A percentile compares a stretch with the other conserved stretches of the same genome.
Evolutionary conservation across 208 protist species (phyloP).

Genomic region (Leishmania arabica): DNA sequence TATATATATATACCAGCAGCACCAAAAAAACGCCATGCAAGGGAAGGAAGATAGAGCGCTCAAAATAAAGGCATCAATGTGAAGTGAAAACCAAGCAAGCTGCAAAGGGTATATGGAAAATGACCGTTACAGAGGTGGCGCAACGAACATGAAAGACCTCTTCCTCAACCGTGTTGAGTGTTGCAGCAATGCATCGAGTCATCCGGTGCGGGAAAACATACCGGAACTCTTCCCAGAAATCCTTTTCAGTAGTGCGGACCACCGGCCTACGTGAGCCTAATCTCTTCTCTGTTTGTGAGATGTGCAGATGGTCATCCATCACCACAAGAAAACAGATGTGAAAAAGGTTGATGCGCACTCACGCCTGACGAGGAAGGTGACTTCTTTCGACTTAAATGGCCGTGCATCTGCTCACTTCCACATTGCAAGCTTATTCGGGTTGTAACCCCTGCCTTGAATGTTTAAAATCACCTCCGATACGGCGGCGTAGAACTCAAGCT

Average conservation of each 20-base stretch:
- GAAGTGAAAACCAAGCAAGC: background rate
- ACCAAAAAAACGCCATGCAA: background rate
- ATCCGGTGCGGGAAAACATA: background rate
- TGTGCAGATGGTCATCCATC: background rate
- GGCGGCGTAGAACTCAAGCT: conserved; percentile 70
- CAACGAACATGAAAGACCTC: background rate
- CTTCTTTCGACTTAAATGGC: background rate
- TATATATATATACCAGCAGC: background rate
- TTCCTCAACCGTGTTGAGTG: background rate
- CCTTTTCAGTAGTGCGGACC: background rate
- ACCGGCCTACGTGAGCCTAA: too few species aligned
- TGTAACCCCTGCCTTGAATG: conserved; percentile 72
- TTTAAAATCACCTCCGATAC: conserved; percentile 64
- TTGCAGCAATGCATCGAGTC: background rate
- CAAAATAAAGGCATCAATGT: background rate
- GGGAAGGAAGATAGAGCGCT: background rate
- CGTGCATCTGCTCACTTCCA: conserved; percentile 19
- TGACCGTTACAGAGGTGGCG: background rate
- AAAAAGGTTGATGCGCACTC: background rate
- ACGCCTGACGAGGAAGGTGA: background rate
- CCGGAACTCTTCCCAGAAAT: background rate
- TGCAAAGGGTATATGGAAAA: background rate
- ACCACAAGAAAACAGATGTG: conserved; percentile 1
- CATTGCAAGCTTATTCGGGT: conserved; percentile 67
- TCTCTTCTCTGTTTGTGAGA: background rate